Base-by-base conservation (phyloP, 805 yeast genomes). In the Wickerhamiella sergipiensis region DNA sequence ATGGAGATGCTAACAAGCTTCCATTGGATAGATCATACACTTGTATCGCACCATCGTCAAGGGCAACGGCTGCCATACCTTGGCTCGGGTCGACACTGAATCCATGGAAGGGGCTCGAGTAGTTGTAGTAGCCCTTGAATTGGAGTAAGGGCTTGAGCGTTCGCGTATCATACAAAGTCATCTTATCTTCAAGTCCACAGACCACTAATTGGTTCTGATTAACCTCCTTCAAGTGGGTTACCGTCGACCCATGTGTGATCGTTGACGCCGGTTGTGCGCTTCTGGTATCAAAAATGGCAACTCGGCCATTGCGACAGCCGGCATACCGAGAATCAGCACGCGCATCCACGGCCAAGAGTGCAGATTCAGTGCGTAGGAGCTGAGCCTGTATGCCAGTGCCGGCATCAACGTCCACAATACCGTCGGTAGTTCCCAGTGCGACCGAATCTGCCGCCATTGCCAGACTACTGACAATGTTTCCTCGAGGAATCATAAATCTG, bases 121-220 rank as follows among this genome's bases (percentile, higher is more conserved):
- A 50, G 45, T 57, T 57, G 19, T 43, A 33, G 48, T 57, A 57
- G 22, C 50, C 52, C n/a, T 48, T 36, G 33, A 36, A 56, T 6
- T 38, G 29, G 13, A 51, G 33, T 2, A 56, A 51, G 10, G 21
- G 26, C 3, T 15, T 10, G 10, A 36, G 39, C 4, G 15, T 15
- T 6, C 61, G 51, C 24, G 21, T n/a, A 42, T 57, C 61, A 44
- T 39, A 52, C 17, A 50, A 48, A 21, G 43, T 43, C 59, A 57
- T 56, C 13, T 39, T 36, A 31, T 57, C 59, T 26, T 52, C 53
- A 4, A 57, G 51, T 2, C 57, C 57, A 6, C 52, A 40, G 12
- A 50, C 56, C 13, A 52, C 40, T 3, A 52, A 17, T 6, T 24
- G 15, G 17, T 45, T 21, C 5, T 33, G 21, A 3, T 22, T 43